Percentiles rank a stretch among this genome's conserved stretches.
Conservation (phyloP, 257 asterid species). For the Solanum sejunctum region DNA sequence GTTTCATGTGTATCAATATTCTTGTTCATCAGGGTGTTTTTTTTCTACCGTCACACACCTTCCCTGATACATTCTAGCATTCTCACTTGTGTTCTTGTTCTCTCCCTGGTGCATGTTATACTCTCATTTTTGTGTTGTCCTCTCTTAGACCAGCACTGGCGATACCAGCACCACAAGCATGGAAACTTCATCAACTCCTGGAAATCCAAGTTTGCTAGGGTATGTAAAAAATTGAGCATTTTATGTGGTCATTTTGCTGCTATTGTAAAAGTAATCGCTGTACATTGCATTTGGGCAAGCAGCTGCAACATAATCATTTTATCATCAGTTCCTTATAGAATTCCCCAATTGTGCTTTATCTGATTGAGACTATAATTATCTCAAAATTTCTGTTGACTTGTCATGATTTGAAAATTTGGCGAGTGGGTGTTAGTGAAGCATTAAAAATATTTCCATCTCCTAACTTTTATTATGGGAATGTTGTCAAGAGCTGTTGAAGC, state of each 20-base stretch:
- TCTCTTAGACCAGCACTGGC: conserved; percentile 46
- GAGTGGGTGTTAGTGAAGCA: neutral
- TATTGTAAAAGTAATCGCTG: neutral
- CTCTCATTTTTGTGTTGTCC: conserved; percentile 8
- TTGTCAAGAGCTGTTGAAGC: neutral
- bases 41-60: neutral
- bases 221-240: conserved; percentile 16
- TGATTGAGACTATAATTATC: neutral
- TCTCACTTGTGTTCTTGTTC: neutral
- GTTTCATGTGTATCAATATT: neutral
- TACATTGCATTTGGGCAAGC: neutral
- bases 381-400: neutral
- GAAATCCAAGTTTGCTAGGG: conserved; percentile 98
- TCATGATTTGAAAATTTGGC: neutral
- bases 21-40: neutral
- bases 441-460: neutral
- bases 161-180: conserved; percentile 40
- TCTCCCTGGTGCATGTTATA: neutral
- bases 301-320: neutral
- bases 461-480: neutral
- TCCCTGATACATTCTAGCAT: neutral
- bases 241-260: neutral
- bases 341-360: neutral
- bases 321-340: neutral
- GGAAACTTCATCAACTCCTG: conserved; percentile 61